Percentiles rank a stretch among this genome's conserved stretches.
These are phyloP conservation scores for Mortierella sp. DNA, from an alignment of 371 early-diverging fungal species.

Conservation along the genomic window DNA sequence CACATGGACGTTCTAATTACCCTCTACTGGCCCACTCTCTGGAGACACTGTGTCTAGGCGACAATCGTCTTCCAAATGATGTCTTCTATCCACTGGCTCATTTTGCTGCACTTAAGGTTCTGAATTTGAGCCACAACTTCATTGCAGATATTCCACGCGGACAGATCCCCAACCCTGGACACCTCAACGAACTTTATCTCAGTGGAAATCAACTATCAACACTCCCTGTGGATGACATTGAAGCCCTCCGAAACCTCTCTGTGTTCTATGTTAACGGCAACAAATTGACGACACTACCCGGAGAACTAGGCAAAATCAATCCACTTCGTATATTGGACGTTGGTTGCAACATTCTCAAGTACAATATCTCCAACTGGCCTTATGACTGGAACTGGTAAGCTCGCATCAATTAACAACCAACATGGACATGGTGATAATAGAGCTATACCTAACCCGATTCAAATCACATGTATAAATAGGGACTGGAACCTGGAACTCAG, in stretches of 20 bases:
- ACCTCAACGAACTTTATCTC: conserved; percentile 80
- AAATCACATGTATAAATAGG: too few relatives aligned
- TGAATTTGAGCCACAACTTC: conserved; percentile 88
- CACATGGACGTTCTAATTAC: background rate
- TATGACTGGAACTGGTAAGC: conserved; percentile 95
- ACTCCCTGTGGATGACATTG: conserved; percentile 88
- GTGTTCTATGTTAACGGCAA: conserved; percentile 89
- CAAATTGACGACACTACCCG: conserved; percentile 88
- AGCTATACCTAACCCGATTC: too few relatives aligned
- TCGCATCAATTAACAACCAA: background rate
- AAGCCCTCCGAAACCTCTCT: conserved; percentile 72
- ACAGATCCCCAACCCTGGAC: conserved; percentile 57
- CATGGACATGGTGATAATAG: background rate
- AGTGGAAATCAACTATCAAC: conserved; percentile 88
- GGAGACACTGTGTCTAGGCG: conserved; percentile 76
- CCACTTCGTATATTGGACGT: conserved; percentile 84
- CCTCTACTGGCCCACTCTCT: conserved; percentile 73
- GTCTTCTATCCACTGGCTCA: conserved; percentile 78
- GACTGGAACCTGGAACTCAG: conserved; percentile 92
- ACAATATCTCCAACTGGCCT: conserved; percentile 94
- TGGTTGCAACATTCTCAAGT: conserved; percentile 88
- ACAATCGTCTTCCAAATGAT: conserved; percentile 87
- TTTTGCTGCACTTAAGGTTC: conserved; percentile 75
- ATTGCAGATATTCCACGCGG: conserved; percentile 80
- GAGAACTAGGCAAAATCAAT: conserved; percentile 86